Evolutionary conservation across 306 rosid species (phyloP), one percentile per base, ranked within the genome.

Genomic region (Bauhinia variegata): DNA sequence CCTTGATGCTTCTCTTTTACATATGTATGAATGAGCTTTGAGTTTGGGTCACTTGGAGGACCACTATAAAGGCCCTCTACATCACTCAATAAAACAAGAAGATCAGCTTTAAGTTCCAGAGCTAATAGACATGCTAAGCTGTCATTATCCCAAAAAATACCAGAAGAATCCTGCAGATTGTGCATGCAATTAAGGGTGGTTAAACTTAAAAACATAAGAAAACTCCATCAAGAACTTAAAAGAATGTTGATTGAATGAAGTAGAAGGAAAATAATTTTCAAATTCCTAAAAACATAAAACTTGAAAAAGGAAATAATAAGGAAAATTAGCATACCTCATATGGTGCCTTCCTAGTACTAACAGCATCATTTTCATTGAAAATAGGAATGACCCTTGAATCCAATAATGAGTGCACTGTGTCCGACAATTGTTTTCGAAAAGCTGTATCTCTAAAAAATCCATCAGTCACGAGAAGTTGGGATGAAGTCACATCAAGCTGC

Each of bases 401-500:
- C 60, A 91, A 72, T 71, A 91, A 71, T 0, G 96, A 74, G 60
- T 70, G 73, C 55, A 91, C 95, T 0, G 97, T 91, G n/a, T 88
- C 97, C 8, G 85, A 79, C 12, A 91, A 85, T 66, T 86, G 93
- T 65, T 79, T 73, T 84, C 90, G 80, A 75, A 91, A 91, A 69
- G 61, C 95, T 32, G 72, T 14, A 68, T 88, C 91, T 73, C 77
- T 56, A 67, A 88, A 91, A 59, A 85, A 83, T 6, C 83, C 79
- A 75, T 91, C 97, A 15, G 91, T 91, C 81, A 91, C 97, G 4
- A 91, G 96, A 78, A 88, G 96, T 79, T 91, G 97, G 11, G 97
- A 88, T 13, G 97, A 91, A 43, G 97, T 88, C 37, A 91, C 89
- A 72, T 91, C 96, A 65, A 91, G 93, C 97, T 91, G 93, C 90